phyloP scores from a whole-genome alignment of 2,329 filamentous ascomycete species.

The Microcyclospora pomicola region DNA sequence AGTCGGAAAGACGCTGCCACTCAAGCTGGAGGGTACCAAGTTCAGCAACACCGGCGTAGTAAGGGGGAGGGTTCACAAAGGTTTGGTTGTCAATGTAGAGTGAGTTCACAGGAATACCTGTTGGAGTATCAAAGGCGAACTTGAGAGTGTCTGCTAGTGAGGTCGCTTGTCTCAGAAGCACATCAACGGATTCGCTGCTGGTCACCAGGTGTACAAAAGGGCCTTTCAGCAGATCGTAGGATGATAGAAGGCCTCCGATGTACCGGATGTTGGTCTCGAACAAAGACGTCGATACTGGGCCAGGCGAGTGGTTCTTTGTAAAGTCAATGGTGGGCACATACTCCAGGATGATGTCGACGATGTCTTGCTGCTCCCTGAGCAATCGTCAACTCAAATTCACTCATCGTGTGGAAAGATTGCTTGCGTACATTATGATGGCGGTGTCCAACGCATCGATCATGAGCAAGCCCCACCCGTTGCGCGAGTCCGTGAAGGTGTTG shows the following conservation, averaged over 20 bases:
- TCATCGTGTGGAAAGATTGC: too few species aligned
- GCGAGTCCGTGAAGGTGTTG: conserved; percentile 6
- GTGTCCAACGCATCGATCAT: conserved; percentile 14
- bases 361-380: conserved; percentile 6
- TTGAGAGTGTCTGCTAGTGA: conserved; percentile 11
- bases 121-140: conserved; percentile 11
- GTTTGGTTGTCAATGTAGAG: conserved; percentile 4
- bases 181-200: conserved; percentile 4
- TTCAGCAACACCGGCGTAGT: conserved; percentile 7
- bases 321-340: conserved; percentile 12
- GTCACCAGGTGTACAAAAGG: conserved; percentile 8
- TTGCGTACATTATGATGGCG: conserved; percentile 11
- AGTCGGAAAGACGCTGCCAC: conserved; percentile 14
- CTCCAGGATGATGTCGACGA: conserved; percentile 11
- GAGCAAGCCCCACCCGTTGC: conserved; percentile 16
- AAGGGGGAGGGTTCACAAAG: conserved; percentile 7
- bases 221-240: conserved; percentile 13
- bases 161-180: conserved; percentile 9
- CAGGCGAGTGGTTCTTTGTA: conserved; percentile 2
- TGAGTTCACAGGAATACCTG: conserved; percentile 9
- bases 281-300: not conserved
- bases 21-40: conserved; percentile 14
- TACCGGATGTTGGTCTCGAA: conserved; percentile 12
- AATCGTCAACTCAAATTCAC: too few species aligned
- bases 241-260: conserved; percentile 12